Base-by-base conservation (phyloP, 148 eudicot species). In the Camellia sinensis region DNA sequence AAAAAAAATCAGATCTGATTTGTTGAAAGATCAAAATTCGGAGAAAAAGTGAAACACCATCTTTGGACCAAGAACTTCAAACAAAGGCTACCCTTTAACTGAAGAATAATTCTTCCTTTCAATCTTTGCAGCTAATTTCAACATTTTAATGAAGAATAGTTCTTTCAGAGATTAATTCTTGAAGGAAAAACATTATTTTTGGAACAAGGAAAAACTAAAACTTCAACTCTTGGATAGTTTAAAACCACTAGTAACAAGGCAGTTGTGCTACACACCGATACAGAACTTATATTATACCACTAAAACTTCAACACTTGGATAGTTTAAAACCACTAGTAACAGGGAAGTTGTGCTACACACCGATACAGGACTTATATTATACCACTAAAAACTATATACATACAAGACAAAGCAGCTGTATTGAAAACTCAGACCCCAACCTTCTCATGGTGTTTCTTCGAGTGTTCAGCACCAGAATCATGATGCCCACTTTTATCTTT, bases 361-460 rank as follows among this genome's bases (percentile, higher is more conserved):
- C 52, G 7, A 48, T 5, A 14, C 18, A 40, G 19, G 13, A 54
- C 6, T 57, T 60, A 29, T n/a, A 56, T 21, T 3, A 21, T n/a
- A 67, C 17, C 19, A 5, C 37, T 50, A 29, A 12, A 46, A 78
- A 29, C 61, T 11, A 40, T 29, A 2, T 44, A 6, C 37, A 11
- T 17, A 19, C 37, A 60, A 70, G 7, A 7, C 1, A 71, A 68
- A 72, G 41, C 41, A 75, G 22, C 60, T 69, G 64, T 43, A 81
- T 41, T 66, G 74, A 29, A 50, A 59, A 46, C 75, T 78, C 65
- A 74, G 41, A 37, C 37, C 54, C 86, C 71, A 77, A 93, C 99
- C 99, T 96, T 96, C 79, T 96, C 99, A 83, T 89, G 97, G 82
- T 88, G 91, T 83, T 88, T 95, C 85, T 88, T 92, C 11, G 97